Conservation (phyloP, 139 green algal species). For the Eudorina sp. region DNA sequence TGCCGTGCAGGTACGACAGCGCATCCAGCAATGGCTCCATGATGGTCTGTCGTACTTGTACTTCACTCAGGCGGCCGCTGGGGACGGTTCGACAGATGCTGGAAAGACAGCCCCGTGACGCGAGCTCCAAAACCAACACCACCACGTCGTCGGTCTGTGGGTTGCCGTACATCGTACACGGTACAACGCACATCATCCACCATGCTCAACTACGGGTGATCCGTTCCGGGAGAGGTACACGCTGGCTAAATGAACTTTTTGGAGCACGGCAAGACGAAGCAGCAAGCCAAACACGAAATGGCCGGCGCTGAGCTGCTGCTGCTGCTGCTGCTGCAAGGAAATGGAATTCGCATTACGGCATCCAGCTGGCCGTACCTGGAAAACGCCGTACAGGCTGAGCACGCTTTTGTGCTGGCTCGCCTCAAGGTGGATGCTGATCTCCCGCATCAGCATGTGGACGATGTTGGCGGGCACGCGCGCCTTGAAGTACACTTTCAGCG, state of each 20-base stretch:
- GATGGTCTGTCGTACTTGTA: background rate
- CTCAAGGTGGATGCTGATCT: conserved; percentile 3
- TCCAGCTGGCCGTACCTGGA: background rate
- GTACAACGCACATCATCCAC: too few species aligned
- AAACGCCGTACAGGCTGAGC: conserved; percentile 22
- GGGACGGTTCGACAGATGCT: background rate
- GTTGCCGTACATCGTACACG: too few species aligned
- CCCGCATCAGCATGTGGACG: conserved; percentile 25
- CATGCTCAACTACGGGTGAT: too few species aligned
- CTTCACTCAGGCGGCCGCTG: background rate
- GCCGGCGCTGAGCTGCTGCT: too few species aligned
- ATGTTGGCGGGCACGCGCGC: conserved; percentile 4
- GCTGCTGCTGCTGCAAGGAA: too few species aligned
- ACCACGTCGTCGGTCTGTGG: conserved; percentile 18
- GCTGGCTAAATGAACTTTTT: too few species aligned
- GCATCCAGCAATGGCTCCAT: conserved; percentile 29
- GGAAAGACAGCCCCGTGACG: background rate
- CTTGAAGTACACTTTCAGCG: conserved; percentile 38
- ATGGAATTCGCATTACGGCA: background rate
- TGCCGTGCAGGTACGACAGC: conserved; percentile 23
- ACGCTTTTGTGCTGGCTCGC: background rate
- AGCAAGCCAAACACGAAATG: too few species aligned
- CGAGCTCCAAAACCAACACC: conserved; percentile 20
- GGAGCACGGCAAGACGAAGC: too few species aligned
- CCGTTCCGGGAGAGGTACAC: too few species aligned